A percentile compares a stretch with the other conserved stretches of the same genome.
Conservation (phyloP, 2,329 filamentous ascomycete genomes). For the Pseudocercospora vitis region DNA sequence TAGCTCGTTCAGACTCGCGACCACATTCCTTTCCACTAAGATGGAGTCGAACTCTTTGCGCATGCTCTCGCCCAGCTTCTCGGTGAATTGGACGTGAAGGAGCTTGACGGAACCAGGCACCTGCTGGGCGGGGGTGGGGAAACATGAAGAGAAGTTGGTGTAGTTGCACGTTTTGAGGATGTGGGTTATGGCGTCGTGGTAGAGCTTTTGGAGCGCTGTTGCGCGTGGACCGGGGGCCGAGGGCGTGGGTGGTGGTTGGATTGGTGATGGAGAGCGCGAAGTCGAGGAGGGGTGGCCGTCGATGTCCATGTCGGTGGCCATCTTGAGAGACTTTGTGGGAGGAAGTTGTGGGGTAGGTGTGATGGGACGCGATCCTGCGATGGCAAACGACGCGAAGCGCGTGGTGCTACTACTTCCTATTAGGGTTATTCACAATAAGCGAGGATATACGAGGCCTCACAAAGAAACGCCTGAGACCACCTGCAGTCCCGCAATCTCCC, state of each 20-base stretch:
- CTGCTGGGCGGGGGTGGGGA: conserved; percentile 61
- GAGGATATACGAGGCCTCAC: neutral
- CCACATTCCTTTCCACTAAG: conserved; percentile 56
- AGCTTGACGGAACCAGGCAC: conserved; percentile 57
- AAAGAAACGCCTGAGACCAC: neutral
- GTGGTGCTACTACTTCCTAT: conserved; percentile 1
- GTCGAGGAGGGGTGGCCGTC: conserved; percentile 1
- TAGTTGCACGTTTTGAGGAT: conserved; percentile 63
- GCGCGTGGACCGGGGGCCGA: conserved; percentile 61
- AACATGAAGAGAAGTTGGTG: conserved; percentile 62
- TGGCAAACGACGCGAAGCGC: neutral
- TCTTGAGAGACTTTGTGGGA: conserved; percentile 1
- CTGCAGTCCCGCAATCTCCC: neutral
- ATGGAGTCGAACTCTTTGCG: conserved; percentile 61
- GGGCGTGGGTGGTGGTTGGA: conserved; percentile 48
- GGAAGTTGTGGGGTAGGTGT: neutral
- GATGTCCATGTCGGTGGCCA: conserved; percentile 23
- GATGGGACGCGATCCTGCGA: too few relatives aligned
- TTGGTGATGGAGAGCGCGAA: conserved; percentile 25
- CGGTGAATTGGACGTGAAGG: conserved; percentile 59
- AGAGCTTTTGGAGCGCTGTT: conserved; percentile 60
- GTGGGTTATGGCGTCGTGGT: conserved; percentile 58
- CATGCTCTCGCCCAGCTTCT: conserved; percentile 56
- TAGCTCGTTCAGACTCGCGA: conserved; percentile 60
- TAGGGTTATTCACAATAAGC: neutral